Base-by-base conservation (phyloP, 768 basidiomycete genomes). In the Panaeolus cyanescens region DNA sequence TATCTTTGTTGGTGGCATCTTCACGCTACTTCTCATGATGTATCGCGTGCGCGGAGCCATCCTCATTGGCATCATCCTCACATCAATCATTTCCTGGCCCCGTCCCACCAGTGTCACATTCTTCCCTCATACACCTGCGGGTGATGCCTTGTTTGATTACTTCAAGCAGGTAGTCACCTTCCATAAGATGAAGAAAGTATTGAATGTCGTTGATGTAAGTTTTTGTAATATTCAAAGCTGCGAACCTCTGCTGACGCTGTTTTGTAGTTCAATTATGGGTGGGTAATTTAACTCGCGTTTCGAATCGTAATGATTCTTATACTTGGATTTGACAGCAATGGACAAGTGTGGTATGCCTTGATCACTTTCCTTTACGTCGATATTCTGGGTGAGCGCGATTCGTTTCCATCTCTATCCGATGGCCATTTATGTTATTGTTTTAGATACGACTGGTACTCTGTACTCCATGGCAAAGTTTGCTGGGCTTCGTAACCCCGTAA, bases 391-490 rank as follows among this genome's bases (percentile, higher is more conserved):
- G 65, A 50, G 82, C 70, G 55, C 54, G 8, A 54, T 32, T n/a
- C 33, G 12, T 15, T n/a, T 30, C 59, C 1, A 17, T 32, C 34
- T 34, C n/a, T n/a, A n/a, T 28, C 37, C 55, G 25, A 30, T 33
- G 53, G 36, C 28, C 55, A 17, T 56, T 54, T 22, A 62, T 22
- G 12, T 42, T 40, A 13, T 15, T 45, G 22, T 17, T 61, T 58
- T 63, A 82, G 81, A 83, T 70, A 83, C 82, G 62, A 83, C 83
- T 62, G 83, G 80, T 69, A 94, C 93, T 8, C 78, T 95, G 4
- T 93, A 94, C 71, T 90, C 93, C 36, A 94, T 95, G 93, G 91
- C 92, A 57, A 93, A 91, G 71, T 94, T 94, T 64, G 92, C 93
- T 5, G 91, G 91, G n/a, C 82, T 95, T 1, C 91, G 91, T 53